Evolutionary conservation across 768 basidiomycete species (phyloP), one percentile per base, ranked within the genome.

Genomic region (Cyclocybe cylindracea): DNA sequence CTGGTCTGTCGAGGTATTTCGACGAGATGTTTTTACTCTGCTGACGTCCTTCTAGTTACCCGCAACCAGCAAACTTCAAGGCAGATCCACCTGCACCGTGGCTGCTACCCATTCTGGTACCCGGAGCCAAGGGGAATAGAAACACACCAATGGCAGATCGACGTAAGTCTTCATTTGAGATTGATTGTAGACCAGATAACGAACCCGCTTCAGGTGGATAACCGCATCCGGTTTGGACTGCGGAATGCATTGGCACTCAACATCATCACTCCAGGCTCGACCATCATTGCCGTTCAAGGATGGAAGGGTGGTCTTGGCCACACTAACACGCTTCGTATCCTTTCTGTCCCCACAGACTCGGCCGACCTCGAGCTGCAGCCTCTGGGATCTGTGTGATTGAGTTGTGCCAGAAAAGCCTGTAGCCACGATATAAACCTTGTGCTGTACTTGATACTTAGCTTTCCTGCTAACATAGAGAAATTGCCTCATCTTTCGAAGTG

Each of bases 271-370:
- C 85, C 92, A 35, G 91, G 93, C 48, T 86, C 86, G 47, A 92
- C 94, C 19, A 82, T 99, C 64, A 78, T 98, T 56, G 96, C 96
- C 44, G 89, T 99, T 4, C 97, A 98, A 71, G 97, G 97, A n/a
- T 99, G 96, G 96, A 96, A 94, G 76, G 92, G 94, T 39, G 97
- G 97, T 52, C 83, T 97, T 40, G 95, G 94, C 32, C 94, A 97
- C 74, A 95, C 93, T 58, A 94, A 95, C 78, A 94, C 91, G 10
- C 76, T 94, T 51, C 87, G 92, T 44, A 81, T 94, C 55, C 71
- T 94, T 60, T 84, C 83, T 37, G 92, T 94, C 40, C 92, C 92
- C 13, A 91, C 88, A 18, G 89, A 93, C 61, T 55, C 70, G 33
- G 89, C 87, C 45, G 92, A 94, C 66, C 72, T 94, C 46, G 84